Evolutionary conservation across 2,329 filamentous ascomycete genomes (phyloP), one percentile per base, ranked within the genome.

Genomic region (Sporothrix luriei): DNA sequence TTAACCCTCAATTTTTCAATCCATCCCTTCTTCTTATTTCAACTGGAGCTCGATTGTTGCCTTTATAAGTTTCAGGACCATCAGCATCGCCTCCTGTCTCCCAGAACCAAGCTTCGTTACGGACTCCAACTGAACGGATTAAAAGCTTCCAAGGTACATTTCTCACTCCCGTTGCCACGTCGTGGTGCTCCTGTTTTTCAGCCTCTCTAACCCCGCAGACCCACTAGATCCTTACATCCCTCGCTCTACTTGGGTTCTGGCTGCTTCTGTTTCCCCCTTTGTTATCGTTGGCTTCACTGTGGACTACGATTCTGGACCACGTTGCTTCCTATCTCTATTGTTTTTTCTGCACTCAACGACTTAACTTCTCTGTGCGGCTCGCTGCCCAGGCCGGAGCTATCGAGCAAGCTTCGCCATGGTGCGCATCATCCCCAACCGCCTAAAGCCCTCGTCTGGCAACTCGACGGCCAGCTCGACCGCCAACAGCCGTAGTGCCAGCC

Each of bases 401-500:
- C 21, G 38, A 43, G 33, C 33, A 6, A 29, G 52, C 38, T 72
- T 75, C 76, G 77, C 73, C 77, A 87, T 87, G 85, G 84, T 86
- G 73, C 84, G 84, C 77, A 86, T 87, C 76, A 83, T 87, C 72
- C 84, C 85, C 69, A 82, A 79, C 72, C 83, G 85, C 67, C 79
- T 88, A 49, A 85, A 86, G 78, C 78, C 81, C 70, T 77, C 76
- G 70, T 76, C 78, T 57, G 77, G 77, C 70, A 78, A 75, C 72
- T 78, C 80, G 68, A 76, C 75, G 70, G 73, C 74, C 74, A 80
- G 78, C 73, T 83, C 83, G 24, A 77, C 79, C 70, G 74, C 78
- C 76, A 83, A 82, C 75, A 86, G 84, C 75, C 82, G 84, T 59
- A 82, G 78, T 71, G 76, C 76, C 57, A 84, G 82, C 72, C 82